Conservation (phyloP, 495 filamentous ascomycete species). For the Penicillium pancosmium region DNA sequence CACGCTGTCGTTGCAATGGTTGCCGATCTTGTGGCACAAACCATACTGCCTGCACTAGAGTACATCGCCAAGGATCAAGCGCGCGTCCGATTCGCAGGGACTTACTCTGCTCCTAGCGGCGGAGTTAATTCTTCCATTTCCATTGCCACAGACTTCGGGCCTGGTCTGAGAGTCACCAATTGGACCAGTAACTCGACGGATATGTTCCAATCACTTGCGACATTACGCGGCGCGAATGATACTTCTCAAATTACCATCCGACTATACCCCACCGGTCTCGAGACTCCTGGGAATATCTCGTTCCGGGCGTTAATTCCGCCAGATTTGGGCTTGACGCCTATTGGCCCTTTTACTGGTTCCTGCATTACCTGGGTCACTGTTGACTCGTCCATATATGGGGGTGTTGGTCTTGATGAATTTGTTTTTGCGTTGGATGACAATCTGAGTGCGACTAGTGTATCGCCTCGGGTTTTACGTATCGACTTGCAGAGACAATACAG, state of each 20-base stretch:
- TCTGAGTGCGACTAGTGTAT: slow-evolving; percentile 30
- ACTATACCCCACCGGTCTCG: slow-evolving; percentile 50
- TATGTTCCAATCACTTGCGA: slow-evolving; percentile 34
- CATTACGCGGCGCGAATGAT: slow-evolving; percentile 5
- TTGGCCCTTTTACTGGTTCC: slow-evolving; percentile 23
- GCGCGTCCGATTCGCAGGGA: slow-evolving; percentile 35
- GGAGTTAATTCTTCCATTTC: slow-evolving; percentile 46
- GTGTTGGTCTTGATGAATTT: slow-evolving; percentile 44
- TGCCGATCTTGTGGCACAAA: slow-evolving; percentile 37
- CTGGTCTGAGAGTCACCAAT: slow-evolving; percentile 40
- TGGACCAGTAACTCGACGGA: slow-evolving; percentile 47
- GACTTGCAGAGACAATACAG: slow-evolving; percentile 10
- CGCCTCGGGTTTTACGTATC: slow-evolving; percentile 29
- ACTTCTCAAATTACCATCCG: slow-evolving; percentile 34
- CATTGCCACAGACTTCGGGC: slow-evolving; percentile 43
- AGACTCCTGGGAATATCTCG: slow-evolving; percentile 30
- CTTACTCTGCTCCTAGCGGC: slow-evolving; percentile 24
- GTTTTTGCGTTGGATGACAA: slow-evolving; percentile 36
- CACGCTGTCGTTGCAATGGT: slow-evolving; percentile 14
- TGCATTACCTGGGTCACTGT: slow-evolving; percentile 32
- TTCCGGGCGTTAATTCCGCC: slow-evolving; percentile 49
- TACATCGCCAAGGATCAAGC: slow-evolving; percentile 47
- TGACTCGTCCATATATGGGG: slow-evolving; percentile 36
- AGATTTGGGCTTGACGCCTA: slow-evolving; percentile 17
- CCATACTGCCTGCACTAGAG: slow-evolving; percentile 49